These are phyloP conservation scores for Penicillium cinerascens DNA, from an alignment of 495 filamentous ascomycete genomes.

Conservation along the genomic window DNA sequence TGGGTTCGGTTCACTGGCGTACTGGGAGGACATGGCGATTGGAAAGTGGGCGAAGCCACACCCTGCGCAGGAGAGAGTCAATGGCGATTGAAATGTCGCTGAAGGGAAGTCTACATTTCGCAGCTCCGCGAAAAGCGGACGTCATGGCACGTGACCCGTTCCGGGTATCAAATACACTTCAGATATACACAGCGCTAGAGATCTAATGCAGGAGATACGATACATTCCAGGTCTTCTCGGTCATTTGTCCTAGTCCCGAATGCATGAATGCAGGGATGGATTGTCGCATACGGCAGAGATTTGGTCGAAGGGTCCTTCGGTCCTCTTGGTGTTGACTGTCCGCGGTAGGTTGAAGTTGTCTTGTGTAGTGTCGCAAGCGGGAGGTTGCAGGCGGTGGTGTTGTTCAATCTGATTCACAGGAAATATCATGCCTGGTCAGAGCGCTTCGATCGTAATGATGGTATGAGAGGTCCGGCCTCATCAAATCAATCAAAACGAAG, in stretches of 20 bases:
- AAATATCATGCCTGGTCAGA: neutral
- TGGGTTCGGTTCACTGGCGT: constrained; percentile 90
- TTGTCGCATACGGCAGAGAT: constrained; percentile 4
- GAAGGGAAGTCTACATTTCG: neutral
- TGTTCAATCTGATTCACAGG: neutral
- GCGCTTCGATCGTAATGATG: neutral
- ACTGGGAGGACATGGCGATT: constrained; percentile 71
- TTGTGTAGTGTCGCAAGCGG: constrained; percentile 1
- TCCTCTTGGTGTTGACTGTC: neutral
- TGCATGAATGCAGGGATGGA: neutral
- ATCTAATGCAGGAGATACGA: neutral
- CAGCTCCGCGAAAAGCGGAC: constrained; percentile 11
- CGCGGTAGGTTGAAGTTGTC: neutral
- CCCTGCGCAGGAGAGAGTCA: constrained; percentile 1
- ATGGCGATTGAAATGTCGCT: constrained; percentile 4
- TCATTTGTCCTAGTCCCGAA: neutral
- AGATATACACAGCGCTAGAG: neutral
- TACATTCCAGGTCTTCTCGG: neutral
- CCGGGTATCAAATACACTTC: neutral
- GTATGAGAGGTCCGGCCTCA: neutral
- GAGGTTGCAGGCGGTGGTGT: neutral
- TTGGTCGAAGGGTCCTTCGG: neutral
- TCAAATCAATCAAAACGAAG: too few relatives aligned
- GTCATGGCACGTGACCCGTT: constrained; percentile 26
- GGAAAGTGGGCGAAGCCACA: neutral